phyloP scores from a whole-genome alignment of 768 basidiomycete genomes.

The Boletellus sp. region DNA sequence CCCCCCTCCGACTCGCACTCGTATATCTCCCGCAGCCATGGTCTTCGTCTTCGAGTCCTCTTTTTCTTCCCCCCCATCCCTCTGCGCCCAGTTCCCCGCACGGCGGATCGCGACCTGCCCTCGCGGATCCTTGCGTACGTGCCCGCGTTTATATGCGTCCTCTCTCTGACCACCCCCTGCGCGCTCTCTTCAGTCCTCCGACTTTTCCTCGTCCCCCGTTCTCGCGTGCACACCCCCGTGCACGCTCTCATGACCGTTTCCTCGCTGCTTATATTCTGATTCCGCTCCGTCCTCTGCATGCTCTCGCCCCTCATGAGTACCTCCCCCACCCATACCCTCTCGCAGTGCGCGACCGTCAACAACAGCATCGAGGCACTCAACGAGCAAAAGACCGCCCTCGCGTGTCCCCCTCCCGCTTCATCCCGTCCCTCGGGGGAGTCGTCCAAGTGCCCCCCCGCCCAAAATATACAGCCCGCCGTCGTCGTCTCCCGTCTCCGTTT shows the following conservation, averaged over 20 bases:
- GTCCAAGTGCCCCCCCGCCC: neutral
- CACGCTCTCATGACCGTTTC: constrained; percentile 15
- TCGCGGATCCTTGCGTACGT: constrained; percentile 32
- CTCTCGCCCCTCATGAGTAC: constrained; percentile 22
- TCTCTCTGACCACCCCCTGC: neutral
- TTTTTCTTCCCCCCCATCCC: neutral
- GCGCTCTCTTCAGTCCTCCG: neutral
- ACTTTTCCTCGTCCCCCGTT: constrained; percentile 2
- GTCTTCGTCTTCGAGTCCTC: too few species aligned
- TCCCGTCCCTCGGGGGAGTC: constrained; percentile 1
- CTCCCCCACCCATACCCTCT: constrained; percentile 28
- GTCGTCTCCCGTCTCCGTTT: constrained; percentile 26
- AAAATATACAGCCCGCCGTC: constrained; percentile 25
- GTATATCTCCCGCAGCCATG: too few species aligned
- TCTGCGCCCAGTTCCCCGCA: constrained; percentile 25
- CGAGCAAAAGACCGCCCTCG: constrained; percentile 24
- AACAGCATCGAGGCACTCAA: constrained; percentile 27
- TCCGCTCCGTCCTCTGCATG: neutral
- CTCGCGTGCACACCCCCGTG: constrained; percentile 11
- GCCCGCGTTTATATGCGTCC: constrained; percentile 26
- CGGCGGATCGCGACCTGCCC: constrained; percentile 21
- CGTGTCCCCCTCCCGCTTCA: neutral
- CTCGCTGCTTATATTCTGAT: constrained; percentile 16
- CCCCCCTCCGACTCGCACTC: too few species aligned
- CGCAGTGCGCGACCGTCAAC: constrained; percentile 29